Evolutionary conservation across 257 asterid species (phyloP), one percentile per base, ranked within the genome.

Genomic region (Vinca minor): DNA sequence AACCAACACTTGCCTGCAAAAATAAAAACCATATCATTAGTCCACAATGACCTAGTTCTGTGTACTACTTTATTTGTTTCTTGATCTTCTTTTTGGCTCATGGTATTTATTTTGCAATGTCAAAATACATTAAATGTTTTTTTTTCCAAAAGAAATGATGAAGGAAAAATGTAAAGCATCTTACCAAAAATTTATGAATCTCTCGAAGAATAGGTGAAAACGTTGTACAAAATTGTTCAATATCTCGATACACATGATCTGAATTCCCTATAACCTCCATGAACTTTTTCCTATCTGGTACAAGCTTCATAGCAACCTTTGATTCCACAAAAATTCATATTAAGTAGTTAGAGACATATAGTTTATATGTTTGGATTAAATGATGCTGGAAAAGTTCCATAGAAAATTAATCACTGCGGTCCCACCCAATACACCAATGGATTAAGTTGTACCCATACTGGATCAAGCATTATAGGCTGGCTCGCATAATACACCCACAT

Each of bases 201-300:
- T 81, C 80, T 36, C 38, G 71, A 47, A 88, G 87, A 42, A 78
- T 44, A 0, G 86, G 93, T 3, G 95, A 72, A 68, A 86, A 88
- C 13, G 77, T 34, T 26, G 77, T 67, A 73, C 77, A 78, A 45
- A 88, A 88, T n/a, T 68, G 78, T 31, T 70, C 78, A 82, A 88
- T 84, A 50, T 84, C 90, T 0, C 66, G 74, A 13, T 82, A 68
- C 12, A 75, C 58, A 59, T 78, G 74, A 9, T 81, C 84, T 8
- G 67, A 73, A 46, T 70, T 50, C 25, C 89, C 85, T 23, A 88
- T 25, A 35, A 88, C 89, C 76, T 85, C 96, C 82, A 88, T 77
- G 76, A 85, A 79, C 76, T 79, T 85, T 76, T 82, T 87, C 81
- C 94, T 81, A 18, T 87, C 96, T 1, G 96, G 96, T 29, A 80